These are phyloP conservation scores for Kodamaea nitidulidarum DNA, from an alignment of 805 yeast species.

Conservation along the genomic window DNA sequence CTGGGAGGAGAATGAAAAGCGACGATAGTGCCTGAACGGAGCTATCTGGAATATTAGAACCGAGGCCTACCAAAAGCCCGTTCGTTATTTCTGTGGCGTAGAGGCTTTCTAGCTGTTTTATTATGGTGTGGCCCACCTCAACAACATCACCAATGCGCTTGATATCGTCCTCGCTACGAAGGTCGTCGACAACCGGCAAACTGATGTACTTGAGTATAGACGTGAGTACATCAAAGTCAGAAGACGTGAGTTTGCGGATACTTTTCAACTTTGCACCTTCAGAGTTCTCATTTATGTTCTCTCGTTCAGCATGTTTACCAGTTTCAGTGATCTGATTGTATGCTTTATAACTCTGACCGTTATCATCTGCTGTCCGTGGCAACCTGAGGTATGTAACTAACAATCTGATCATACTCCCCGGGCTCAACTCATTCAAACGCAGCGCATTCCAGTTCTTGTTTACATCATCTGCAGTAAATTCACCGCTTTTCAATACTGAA, in stretches of 20 bases:
- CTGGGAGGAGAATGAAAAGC: slow-evolving; percentile 36
- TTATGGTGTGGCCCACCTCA: neutral
- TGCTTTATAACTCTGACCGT: too few species aligned
- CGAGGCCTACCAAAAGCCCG: neutral
- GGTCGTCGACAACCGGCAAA: slow-evolving; percentile 14
- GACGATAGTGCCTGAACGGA: slow-evolving; percentile 12
- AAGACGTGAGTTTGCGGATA: neutral
- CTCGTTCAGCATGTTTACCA: too few species aligned
- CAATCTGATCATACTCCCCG: slow-evolving; percentile 11
- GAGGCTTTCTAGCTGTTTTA: neutral
- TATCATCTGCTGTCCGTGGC: too few species aligned
- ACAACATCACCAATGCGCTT: neutral
- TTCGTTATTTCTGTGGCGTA: neutral
- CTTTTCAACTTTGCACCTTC: too few species aligned
- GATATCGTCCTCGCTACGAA: neutral
- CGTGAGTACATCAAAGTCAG: neutral
- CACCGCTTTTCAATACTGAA: neutral
- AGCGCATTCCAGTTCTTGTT: slow-evolving; percentile 20
- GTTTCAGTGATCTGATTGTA: too few species aligned
- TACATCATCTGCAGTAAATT: neutral
- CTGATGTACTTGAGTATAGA: slow-evolving; percentile 16
- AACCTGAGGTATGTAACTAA: slow-evolving; percentile 2
- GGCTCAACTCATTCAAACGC: slow-evolving; percentile 18
- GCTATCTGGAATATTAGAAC: neutral
- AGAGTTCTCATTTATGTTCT: neutral